Conservation (phyloP, 2,329 filamentous ascomycete genomes). For the Cordyceps fumosorosea region DNA sequence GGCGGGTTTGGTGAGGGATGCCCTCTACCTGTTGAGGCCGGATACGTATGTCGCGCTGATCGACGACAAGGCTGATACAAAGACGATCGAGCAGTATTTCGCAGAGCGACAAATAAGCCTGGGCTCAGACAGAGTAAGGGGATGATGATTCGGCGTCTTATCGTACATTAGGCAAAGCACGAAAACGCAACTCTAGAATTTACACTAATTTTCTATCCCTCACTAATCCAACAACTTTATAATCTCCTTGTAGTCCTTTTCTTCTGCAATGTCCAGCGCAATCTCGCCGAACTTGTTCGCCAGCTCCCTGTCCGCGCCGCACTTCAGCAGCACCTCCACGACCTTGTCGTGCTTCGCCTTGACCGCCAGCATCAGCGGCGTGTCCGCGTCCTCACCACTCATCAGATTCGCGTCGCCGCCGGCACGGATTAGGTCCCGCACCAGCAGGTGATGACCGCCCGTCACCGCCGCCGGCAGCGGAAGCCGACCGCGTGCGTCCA, state of each 20-base stretch:
- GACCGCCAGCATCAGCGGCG: background rate
- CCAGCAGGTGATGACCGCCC: slow-evolving; percentile 1
- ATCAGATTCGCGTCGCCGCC: slow-evolving; percentile 3
- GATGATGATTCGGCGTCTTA: too few relatives aligned
- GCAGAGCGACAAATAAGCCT: background rate
- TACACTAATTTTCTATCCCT: background rate
- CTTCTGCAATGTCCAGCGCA: slow-evolving; percentile 6
- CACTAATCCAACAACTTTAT: background rate
- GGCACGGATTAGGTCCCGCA: slow-evolving; percentile 1
- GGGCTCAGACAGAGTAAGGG: too few relatives aligned
- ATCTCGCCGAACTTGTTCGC: slow-evolving; percentile 9
- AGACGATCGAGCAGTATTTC: background rate
- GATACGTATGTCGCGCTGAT: slow-evolving; percentile 11
- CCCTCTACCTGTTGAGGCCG: slow-evolving; percentile 1
- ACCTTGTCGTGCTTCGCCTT: slow-evolving; percentile 8
- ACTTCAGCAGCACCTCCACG: slow-evolving; percentile 5
- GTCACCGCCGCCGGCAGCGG: background rate
- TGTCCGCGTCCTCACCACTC: background rate
- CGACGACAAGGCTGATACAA: background rate
- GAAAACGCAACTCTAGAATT: background rate
- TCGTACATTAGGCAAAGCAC: background rate
- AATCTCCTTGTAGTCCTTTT: background rate
- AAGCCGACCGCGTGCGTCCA: background rate
- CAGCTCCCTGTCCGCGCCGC: background rate
- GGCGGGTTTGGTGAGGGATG: background rate